Evolutionary conservation across 2,329 filamentous ascomycete species (phyloP), one percentile per base, ranked within the genome.

Genomic region (Chrysoporthe deuterocubensis): DNA sequence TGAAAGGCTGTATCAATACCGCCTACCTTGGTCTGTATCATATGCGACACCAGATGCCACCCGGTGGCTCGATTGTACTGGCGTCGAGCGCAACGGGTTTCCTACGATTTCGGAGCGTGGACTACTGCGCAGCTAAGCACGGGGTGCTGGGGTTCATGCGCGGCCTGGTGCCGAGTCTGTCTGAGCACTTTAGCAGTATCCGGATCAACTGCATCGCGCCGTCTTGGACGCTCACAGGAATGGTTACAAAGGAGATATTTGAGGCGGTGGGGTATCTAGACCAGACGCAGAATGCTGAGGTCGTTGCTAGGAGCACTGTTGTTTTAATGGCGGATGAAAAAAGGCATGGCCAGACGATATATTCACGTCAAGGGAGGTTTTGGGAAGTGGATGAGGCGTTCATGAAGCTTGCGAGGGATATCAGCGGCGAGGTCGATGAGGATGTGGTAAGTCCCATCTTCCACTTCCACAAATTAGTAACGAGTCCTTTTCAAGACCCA

Each of bases 121-220:
- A 62, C 8, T 62, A 62, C 60, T 50, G 60, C 34, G 9, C 46
- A 21, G 6, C 60, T 18, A 62, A 62, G 46, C 60, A 62, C 60
- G 60, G 60, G 18, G 18, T 62, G 11, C 46, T 62, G 18, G 60
- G 60, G 4, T 62, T 62, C 34, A 54, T 62, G 60, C 60, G 60
- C 32, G 60, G 44, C 4, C 43, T 62, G 32, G 43, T 50, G 32
- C 32, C 46, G 14, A 42, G 2, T 5, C 59, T 61, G 1, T n/a
- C n/a, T 4, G 59, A 61, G 8, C 21, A 61, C 6, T 48, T 48
- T 43, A 34, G 42, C 26, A 32, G 21, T 40, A 44, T 89, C 54
- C 83, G 87, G 13, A 74, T 89, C 62, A 89, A 89, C 76, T 81
- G 79, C 6, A 76, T 89, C 26, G 81, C 84, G 1, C 85, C 87